phyloP scores from a whole-genome alignment of 2,329 filamentous ascomycete species.

The Alternaria tenuissima region DNA sequence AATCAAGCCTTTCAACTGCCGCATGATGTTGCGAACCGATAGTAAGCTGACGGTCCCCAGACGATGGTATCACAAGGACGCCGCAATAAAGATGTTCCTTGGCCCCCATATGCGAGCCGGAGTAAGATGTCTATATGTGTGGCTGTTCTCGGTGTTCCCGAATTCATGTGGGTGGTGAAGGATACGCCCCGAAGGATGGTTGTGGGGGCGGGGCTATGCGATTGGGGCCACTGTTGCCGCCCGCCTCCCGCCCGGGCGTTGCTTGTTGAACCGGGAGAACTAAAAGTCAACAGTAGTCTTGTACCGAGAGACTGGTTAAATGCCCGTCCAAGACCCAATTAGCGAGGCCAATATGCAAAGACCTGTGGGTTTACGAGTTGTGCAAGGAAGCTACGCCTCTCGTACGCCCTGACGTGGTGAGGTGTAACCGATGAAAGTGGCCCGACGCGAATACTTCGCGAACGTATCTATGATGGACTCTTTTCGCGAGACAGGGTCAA shows the following conservation, averaged over 20 bases:
- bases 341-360: not conserved
- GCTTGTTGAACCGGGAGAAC: not conserved
- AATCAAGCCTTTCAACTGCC: not conserved
- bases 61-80: not conserved
- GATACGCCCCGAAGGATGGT: not conserved
- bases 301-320: not conserved
- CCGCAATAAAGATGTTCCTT: not conserved
- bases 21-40: not conserved
- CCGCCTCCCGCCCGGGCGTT: not conserved
- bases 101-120: not conserved
- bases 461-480: not conserved
- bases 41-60: not conserved
- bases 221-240: not conserved
- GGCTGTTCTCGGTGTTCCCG: not conserved
- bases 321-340: not conserved
- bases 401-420: not conserved
- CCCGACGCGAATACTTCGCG: not conserved
- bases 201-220: conserved; percentile 2
- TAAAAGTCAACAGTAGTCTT: not conserved
- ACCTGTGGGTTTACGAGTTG: not conserved
- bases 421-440: not conserved
- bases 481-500: not conserved
- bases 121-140: not conserved
- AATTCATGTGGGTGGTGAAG: not conserved
- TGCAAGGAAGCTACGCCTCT: not conserved